Evolutionary conservation across 495 filamentous ascomycete species (phyloP).

Genomic region (Chaetomium fimeti): DNA sequence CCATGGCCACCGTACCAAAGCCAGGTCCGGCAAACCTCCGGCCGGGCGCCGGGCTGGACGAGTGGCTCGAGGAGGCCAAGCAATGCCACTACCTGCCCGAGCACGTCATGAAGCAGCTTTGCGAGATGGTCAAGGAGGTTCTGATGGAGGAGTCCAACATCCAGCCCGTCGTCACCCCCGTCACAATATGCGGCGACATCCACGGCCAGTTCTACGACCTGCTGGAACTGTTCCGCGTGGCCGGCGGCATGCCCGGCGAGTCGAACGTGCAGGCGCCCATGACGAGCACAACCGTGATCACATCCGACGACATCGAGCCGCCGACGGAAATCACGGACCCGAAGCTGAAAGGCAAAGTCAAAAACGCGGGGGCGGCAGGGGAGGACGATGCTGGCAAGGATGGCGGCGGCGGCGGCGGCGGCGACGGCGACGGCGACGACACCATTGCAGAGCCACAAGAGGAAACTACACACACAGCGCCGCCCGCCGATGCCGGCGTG

Average conservation of each 20-base stretch:
- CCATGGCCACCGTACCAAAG: slow-evolving; percentile 57
- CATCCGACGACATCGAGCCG: slow-evolving; percentile 81
- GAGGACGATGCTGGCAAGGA: slow-evolving; percentile 45
- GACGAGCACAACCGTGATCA: slow-evolving; percentile 66
- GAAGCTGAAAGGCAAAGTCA: slow-evolving; percentile 76
- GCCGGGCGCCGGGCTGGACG: slow-evolving; percentile 80
- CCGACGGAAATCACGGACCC: slow-evolving; percentile 82
- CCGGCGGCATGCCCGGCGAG: slow-evolving; percentile 90
- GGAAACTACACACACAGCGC: slow-evolving; percentile 37
- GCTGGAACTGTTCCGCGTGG: slow-evolving; percentile 92
- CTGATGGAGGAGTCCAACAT: slow-evolving; percentile 99
- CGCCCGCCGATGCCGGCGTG: slow-evolving; percentile 45
- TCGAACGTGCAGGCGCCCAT: slow-evolving; percentile 62
- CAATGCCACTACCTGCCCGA: slow-evolving; percentile 96
- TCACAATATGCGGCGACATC: slow-evolving; percentile 97
- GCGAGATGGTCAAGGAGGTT: slow-evolving; percentile 97
- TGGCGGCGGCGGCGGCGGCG: slow-evolving; percentile 28
- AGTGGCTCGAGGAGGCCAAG: slow-evolving; percentile 94
- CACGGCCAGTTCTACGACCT: slow-evolving; percentile 99
- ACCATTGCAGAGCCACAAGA: slow-evolving; percentile 43
- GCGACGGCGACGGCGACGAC: slow-evolving; percentile 44
- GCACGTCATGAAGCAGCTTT: slow-evolving; percentile 94
- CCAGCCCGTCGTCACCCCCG: slow-evolving; percentile 91
- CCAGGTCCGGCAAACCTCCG: slow-evolving; percentile 85
- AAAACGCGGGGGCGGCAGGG: slow-evolving; percentile 46